Conservation (phyloP, 106 monocot species). For the Ottelia alismoides region DNA sequence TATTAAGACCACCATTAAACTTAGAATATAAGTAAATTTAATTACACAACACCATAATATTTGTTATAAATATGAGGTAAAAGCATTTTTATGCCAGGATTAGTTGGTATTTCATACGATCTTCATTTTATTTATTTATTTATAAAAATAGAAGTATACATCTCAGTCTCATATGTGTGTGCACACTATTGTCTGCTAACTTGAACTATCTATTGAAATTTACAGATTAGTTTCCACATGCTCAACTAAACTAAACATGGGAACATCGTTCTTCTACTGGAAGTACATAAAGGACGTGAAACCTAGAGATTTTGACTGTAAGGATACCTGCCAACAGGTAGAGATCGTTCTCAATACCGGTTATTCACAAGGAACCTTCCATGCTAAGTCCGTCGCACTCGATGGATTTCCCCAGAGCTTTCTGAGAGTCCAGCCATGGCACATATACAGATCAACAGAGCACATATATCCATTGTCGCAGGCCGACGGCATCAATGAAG, state of each 20-base stretch:
- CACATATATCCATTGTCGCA: too few species aligned
- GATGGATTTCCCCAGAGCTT: conserved; percentile 5
- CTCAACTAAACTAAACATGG: conserved; percentile 33
- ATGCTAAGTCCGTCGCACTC: not conserved
- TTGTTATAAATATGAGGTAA: too few species aligned
- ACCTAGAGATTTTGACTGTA: conserved; percentile 21
- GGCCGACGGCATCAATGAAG: too few species aligned
- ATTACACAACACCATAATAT: too few species aligned
- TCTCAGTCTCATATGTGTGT: too few species aligned
- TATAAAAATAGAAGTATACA: not conserved
- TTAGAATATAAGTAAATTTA: too few species aligned
- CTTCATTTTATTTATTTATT: not conserved
- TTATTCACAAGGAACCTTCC: not conserved
- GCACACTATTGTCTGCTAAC: too few species aligned
- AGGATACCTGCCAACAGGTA: conserved; percentile 36
- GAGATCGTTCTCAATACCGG: conserved; percentile 13
- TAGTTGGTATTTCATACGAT: not conserved
- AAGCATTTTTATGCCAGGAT: too few species aligned
- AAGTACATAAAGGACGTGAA: conserved; percentile 17
- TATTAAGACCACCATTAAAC: too few species aligned
- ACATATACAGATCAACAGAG: not conserved
- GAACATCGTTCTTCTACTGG: conserved; percentile 15
- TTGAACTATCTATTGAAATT: too few species aligned
- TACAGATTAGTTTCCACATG: conserved; percentile 21
- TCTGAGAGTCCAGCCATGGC: conserved; percentile 2